phyloP scores from a whole-genome alignment of 495 filamentous ascomycete genomes.

The Xylaria curta region DNA sequence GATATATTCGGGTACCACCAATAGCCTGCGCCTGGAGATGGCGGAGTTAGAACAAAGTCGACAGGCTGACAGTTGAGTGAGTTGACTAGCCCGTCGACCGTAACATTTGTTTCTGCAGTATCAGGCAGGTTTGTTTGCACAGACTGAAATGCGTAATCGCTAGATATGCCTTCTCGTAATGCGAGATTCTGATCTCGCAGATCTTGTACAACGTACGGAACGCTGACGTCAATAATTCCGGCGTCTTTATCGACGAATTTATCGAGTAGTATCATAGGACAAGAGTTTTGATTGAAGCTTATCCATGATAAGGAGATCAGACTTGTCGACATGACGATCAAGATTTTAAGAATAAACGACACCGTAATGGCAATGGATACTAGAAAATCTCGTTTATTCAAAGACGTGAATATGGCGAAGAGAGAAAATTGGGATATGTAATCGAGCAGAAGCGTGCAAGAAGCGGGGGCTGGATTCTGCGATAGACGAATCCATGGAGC shows the following conservation, averaged over 20 bases:
- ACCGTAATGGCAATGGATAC: slow-evolving; percentile 32
- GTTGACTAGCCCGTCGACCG: not conserved
- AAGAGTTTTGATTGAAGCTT: not conserved
- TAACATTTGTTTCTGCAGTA: not conserved
- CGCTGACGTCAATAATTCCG: too few species aligned
- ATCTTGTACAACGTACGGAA: not conserved
- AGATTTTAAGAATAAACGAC: slow-evolving; percentile 26
- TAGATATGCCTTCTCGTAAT: slow-evolving; percentile 3
- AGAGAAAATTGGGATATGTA: slow-evolving; percentile 30
- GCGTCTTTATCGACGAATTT: not conserved
- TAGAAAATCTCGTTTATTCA: slow-evolving; percentile 30
- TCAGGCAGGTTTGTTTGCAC: not conserved
- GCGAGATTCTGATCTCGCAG: not conserved
- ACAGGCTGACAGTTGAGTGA: not conserved
- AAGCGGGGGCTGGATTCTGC: slow-evolving; percentile 22
- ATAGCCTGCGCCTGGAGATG: too few species aligned
- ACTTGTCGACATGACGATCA: slow-evolving; percentile 33
- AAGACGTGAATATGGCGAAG: slow-evolving; percentile 17
- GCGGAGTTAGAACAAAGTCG: not conserved
- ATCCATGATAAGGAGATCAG: slow-evolving; percentile 32
- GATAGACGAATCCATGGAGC: slow-evolving; percentile 38
- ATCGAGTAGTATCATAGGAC: not conserved
- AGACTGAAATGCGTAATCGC: slow-evolving; percentile 16
- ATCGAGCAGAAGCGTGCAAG: slow-evolving; percentile 38
- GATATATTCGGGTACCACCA: too few species aligned